Evolutionary conservation across 345 rosid genomes (phyloP).

Genomic region (Eucalyptus lansdowneana): DNA sequence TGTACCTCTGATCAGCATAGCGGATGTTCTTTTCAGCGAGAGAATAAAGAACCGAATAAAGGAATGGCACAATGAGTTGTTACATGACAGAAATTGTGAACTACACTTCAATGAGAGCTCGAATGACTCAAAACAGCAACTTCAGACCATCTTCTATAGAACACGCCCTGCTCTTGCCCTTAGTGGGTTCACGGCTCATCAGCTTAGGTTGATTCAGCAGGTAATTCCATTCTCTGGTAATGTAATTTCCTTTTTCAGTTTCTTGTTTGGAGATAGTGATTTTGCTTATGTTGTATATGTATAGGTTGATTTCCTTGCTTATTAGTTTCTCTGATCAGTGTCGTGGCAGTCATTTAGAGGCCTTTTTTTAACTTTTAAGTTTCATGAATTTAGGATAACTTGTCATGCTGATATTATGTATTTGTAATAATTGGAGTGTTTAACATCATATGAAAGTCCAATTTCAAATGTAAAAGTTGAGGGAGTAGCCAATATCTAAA

Average conservation of each 20-base stretch:
- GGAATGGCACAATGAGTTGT: constrained; percentile 54
- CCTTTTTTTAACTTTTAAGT: neutral
- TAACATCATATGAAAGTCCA: neutral
- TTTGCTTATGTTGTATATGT: neutral
- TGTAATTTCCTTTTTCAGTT: neutral
- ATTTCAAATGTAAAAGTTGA: neutral
- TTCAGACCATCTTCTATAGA: constrained; percentile 49
- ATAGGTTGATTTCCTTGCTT: neutral
- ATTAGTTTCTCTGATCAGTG: neutral
- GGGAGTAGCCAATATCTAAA: neutral
- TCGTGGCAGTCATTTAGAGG: neutral
- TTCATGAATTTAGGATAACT: neutral
- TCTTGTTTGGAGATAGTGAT: neutral
- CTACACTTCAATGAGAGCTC: constrained; percentile 1
- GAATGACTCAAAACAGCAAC: constrained; percentile 15
- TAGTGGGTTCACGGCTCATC: constrained; percentile 66
- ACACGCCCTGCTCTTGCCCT: constrained; percentile 68
- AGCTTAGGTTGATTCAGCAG: constrained; percentile 62
- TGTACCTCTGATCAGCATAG: constrained; percentile 26
- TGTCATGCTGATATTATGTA: neutral
- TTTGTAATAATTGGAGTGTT: neutral
- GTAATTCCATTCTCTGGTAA: constrained; percentile 10
- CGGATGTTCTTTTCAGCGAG: constrained; percentile 61
- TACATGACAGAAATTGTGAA: constrained; percentile 14
- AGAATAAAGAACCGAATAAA: constrained; percentile 60